Evolutionary conservation across 2,329 filamentous ascomycete species (phyloP).

Genomic region (Hypoxylon sp.): DNA sequence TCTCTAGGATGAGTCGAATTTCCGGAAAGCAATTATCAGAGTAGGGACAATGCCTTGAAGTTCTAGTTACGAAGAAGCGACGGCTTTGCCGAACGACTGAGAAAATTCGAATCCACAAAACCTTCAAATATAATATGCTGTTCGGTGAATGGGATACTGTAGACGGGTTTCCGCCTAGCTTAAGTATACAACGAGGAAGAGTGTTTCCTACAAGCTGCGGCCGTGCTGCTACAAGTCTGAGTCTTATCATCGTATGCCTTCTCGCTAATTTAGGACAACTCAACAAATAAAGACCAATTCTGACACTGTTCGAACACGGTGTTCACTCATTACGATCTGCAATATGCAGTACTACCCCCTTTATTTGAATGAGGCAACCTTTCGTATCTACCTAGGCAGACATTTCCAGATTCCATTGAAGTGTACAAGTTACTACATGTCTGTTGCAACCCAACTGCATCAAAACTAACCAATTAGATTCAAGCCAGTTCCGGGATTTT

Average conservation of each 20-base stretch:
- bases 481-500: not conserved
- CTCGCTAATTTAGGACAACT: constrained; percentile 12
- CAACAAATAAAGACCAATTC: constrained; percentile 1
- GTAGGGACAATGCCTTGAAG: not conserved
- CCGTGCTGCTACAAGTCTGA: not conserved
- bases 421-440: not conserved
- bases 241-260: not conserved
- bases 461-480: constrained; percentile 5
- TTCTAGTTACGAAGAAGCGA: not conserved
- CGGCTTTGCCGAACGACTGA: not conserved
- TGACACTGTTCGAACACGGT: constrained; percentile 2
- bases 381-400: constrained; percentile 5
- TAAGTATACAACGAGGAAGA: not conserved
- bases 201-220: constrained; percentile 6
- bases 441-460: not conserved
- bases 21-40: not conserved
- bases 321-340: constrained; percentile 14
- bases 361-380: not conserved
- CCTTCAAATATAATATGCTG: not conserved
- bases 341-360: constrained; percentile 9
- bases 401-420: not conserved
- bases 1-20: not conserved
- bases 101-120: not conserved
- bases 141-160: not conserved
- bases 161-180: not conserved